Evolutionary conservation across 768 basidiomycete species (phyloP), one percentile per base, ranked within the genome.

Genomic region (Boletus rufocinnamomeus): DNA sequence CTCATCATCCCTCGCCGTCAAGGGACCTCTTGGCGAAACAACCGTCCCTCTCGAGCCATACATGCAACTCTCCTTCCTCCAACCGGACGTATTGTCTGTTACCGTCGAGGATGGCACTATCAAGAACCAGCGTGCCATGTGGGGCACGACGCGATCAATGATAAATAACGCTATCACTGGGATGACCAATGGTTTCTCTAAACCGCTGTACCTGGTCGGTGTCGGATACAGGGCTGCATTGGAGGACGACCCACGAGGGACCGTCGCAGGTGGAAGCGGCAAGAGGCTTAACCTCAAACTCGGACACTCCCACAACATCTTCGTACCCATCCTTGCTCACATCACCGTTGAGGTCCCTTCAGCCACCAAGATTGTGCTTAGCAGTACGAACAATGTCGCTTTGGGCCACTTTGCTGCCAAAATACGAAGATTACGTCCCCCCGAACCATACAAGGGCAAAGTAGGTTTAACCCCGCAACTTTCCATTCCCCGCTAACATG

Each of bases 361-460:
- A 23, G 84, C 96, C 8, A 97, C 93, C 2, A 89, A 91, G 76
- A 93, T 98, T 57, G 72, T 87, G 32, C 74, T 98, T 27, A 81
- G 77, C 23, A 93, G 95, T 65, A 90, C 84, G 54, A 89, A 97
- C 77, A 98, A 98, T 73, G 90, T 97, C 66, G 75, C 80, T 49
- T 72, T 99, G 57, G 94, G 94, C 2, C 79, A 92, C 63, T 96
- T 96, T 70, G 91, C 94, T 0, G 93, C 95, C 6, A 84, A 86
- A 63, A 87, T 98, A 27, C 80, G 95, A 61, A 82, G 81, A 58
- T 88, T 87, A 77, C 83, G 96, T 66, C 88, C 88, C 65, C 96
- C 96, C 23, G 96, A 99, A 71, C 95, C 95, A 17, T 99, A 98
- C 76, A 93, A 98, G 76, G 96, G 95, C 71, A 98, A 98, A 83